Base-by-base conservation (phyloP, 2,329 filamentous ascomycete species). In the Polychaeton citri region DNA sequence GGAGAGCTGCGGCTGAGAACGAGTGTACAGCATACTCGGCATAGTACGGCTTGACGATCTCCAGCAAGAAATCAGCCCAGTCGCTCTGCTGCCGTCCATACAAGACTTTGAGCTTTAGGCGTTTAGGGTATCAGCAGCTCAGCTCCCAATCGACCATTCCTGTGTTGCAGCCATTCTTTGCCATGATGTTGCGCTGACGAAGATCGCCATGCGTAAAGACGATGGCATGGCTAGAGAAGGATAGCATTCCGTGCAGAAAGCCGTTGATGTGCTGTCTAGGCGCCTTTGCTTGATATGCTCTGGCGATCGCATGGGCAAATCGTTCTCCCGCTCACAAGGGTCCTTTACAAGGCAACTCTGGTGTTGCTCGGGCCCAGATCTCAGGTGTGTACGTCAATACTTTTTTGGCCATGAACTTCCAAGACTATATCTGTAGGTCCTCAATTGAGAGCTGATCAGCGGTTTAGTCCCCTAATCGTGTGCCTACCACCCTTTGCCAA, bases 191-290 rank as follows among this genome's bases (percentile, higher is more conserved):
- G 1, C 38, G 26, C 4, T 37, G 38, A 5, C 37, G 37, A 16
- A 50, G 32, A 26, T 50, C 47, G 10, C 38, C 40, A 30, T 48
- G 47, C 2, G 44, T 48, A 31, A 48, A 41, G 6, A 38, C 33
- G 13, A 47, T 41, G 6, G 20, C 16, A 16, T 34, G 37, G 4
- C 7, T 28, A 12, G 24, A 28, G 24, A 10, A 28, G 7, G 24
- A 28, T 7, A 28, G 24, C 24, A 28, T 28, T 28, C 24, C 24
- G 7, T 3, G 12, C 12, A 28, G 3, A 7, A 4, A 28, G 15
- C 12, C 5, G 15, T 36, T 30, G 13, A 19, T 8, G 15, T 19
- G 21, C 16, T 41, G 7, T 15, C 15, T 28, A 15, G 24, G 7
- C 12, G 24, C 3, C 15, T 28, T 28, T 15, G 12, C 24, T 15